These are phyloP conservation scores for Saxophila tyrrhenica DNA, from an alignment of 495 filamentous ascomycete genomes.

Conservation along the genomic window DNA sequence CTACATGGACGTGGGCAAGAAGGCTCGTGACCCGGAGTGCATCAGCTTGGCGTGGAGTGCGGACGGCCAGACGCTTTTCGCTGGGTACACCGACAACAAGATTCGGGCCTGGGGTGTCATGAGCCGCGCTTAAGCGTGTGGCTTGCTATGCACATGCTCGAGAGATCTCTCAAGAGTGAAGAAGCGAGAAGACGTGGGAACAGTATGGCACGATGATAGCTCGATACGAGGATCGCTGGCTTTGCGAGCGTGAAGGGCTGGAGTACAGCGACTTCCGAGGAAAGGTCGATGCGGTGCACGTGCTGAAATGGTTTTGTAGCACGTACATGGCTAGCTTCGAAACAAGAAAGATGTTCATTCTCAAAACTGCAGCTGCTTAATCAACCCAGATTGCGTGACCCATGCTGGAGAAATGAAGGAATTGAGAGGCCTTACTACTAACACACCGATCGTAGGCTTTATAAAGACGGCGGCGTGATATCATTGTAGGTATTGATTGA, in stretches of 20 bases:
- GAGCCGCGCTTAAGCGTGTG: conserved; percentile 37
- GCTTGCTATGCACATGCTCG: neutral
- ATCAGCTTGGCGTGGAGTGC: conserved; percentile 92
- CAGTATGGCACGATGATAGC: conserved; percentile 17
- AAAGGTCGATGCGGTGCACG: conserved; percentile 24
- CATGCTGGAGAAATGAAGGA: no score
- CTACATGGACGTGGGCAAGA: conserved; percentile 93
- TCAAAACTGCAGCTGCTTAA: no score
- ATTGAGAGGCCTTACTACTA: no score
- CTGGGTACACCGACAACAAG: conserved; percentile 99
- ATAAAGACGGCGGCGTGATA: no score
- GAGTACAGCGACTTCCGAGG: conserved; percentile 20
- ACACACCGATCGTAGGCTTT: no score
- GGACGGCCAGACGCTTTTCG: conserved; percentile 97
- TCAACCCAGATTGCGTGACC: no score
- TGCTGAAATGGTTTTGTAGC: conserved; percentile 5
- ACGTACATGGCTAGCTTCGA: neutral
- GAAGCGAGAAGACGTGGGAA: neutral
- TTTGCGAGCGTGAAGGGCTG: conserved; percentile 13
- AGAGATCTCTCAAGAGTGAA: neutral
- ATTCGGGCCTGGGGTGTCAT: conserved; percentile 99
- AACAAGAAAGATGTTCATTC: neutral
- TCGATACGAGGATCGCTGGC: conserved; percentile 20
- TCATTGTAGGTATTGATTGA: no score
- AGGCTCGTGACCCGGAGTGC: conserved; percentile 97